Evolutionary conservation across 257 asterid genomes (phyloP), one percentile per base, ranked within the genome.

Genomic region (Penstemon barbatus): DNA sequence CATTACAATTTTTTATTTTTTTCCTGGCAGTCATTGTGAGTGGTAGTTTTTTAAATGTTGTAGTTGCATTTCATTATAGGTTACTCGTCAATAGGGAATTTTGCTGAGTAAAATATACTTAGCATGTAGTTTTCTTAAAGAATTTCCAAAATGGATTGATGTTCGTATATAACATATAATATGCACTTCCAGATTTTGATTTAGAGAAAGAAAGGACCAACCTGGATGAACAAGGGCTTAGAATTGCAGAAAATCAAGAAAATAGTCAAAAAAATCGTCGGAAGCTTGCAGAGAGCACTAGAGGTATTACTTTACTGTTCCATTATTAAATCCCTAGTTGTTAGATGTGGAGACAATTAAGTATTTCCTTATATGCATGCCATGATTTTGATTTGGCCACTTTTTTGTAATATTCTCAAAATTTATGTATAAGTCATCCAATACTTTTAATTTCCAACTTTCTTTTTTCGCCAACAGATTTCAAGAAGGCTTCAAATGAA

Each of bases 201-300:
- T 85, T 94, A 66, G 99, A 94, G 85, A 94, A 84, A 75, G 99
- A 94, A 82, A 79, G 90, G 83, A 90, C 82, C 66, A 68, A 82
- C 63, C 73, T 94, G 71, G 99, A 94, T 73, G 99, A 94, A 64
- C 99, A 94, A 77, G 99, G 99, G 70, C 86, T 94, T 57, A 79
- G 86, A 79, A 94, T 94, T 61, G 99, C 97, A 55, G 99, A 94
- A 84, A 94, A 94, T 80, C 99, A 94, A 81, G 99, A 94, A 65
- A 94, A 87, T 86, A 93, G 99, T 79, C 99, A 91, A 81, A 94
- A 89, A 80, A 94, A 87, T 77, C 96, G 99, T 4, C 83, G 99
- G 75, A 94, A 87, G 87, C 99, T 94, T 77, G 97, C 99, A 59
- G 99, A 94, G 82, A 94, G 92, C 86, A 94, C 99, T 69, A 87